Conservation (phyloP, 768 basidiomycete genomes). For the Guyanaporus albipodus region DNA sequence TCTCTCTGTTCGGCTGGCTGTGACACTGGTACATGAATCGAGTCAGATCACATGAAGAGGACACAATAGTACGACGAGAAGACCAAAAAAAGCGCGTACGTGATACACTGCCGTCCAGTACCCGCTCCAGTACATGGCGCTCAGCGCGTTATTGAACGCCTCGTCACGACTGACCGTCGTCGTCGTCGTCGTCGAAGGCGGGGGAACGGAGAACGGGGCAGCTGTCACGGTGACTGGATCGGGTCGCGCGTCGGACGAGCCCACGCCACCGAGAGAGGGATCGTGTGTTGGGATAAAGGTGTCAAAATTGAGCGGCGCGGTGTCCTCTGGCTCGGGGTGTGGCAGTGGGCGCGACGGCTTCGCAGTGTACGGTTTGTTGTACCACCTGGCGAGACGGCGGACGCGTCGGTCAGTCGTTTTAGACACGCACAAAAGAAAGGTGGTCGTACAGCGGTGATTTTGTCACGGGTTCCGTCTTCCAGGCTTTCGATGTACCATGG, state of each 20-base stretch:
- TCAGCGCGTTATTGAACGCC: slow-evolving; percentile 69
- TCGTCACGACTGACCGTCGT: slow-evolving; percentile 60
- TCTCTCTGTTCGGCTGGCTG: slow-evolving; percentile 17
- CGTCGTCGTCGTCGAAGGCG: slow-evolving; percentile 34
- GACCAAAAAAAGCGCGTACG: slow-evolving; percentile 39
- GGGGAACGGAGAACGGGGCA: slow-evolving; percentile 29
- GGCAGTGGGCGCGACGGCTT: slow-evolving; percentile 9
- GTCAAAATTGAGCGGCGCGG: slow-evolving; percentile 62
- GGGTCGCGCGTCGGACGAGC: slow-evolving; percentile 17
- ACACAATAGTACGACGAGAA: background rate
- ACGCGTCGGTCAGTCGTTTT: background rate
- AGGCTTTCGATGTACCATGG: slow-evolving; percentile 62
- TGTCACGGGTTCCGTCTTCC: slow-evolving; percentile 68
- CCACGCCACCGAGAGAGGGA: slow-evolving; percentile 53
- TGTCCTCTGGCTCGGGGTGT: slow-evolving; percentile 21
- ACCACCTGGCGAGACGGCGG: slow-evolving; percentile 60
- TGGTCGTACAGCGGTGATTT: slow-evolving; percentile 64
- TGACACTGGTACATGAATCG: slow-evolving; percentile 20
- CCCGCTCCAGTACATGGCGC: slow-evolving; percentile 83
- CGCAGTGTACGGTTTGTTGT: slow-evolving; percentile 51
- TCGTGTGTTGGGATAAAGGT: slow-evolving; percentile 71
- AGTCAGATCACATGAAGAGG: background rate
- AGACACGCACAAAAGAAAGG: background rate
- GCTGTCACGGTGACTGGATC: background rate
- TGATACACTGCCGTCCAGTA: slow-evolving; percentile 88